A percentile compares a stretch with the other conserved stretches of the same genome.
These are phyloP conservation scores for Barnettozyma sucrosica DNA, from an alignment of 805 yeast species.

Conservation along the genomic window DNA sequence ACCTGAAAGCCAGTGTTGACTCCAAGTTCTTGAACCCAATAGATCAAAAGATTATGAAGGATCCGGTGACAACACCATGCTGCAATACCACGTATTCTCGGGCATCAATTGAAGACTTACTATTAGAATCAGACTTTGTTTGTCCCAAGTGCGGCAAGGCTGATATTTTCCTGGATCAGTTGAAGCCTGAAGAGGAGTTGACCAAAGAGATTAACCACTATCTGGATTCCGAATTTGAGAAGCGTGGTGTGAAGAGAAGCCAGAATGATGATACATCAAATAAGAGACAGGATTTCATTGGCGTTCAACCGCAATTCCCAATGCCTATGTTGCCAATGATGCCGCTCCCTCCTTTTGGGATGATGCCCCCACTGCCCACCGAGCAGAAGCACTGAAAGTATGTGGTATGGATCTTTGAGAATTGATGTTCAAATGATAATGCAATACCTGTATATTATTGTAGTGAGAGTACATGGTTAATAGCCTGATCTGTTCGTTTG, in stretches of 20 bases:
- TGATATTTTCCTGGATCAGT: constrained; percentile 71
- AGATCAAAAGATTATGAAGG: constrained; percentile 51
- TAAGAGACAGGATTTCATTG: constrained; percentile 12
- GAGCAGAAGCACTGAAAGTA: neutral
- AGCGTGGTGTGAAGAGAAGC: constrained; percentile 27
- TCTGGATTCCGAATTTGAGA: constrained; percentile 32
- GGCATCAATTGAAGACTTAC: constrained; percentile 53
- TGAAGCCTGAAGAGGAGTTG: constrained; percentile 56
- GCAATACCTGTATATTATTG: no score
- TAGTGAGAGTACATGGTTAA: no score
- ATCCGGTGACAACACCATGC: constrained; percentile 83
- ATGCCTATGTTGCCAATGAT: constrained; percentile 15
- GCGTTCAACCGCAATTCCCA: constrained; percentile 3
- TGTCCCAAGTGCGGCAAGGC: constrained; percentile 82
- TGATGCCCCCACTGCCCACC: constrained; percentile 28
- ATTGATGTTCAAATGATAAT: neutral
- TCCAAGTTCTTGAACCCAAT: constrained; percentile 66
- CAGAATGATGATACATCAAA: constrained; percentile 11
- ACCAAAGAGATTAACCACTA: constrained; percentile 49
- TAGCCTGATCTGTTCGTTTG: no score
- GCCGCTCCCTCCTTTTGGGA: constrained; percentile 27
- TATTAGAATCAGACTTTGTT: constrained; percentile 78
- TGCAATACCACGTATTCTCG: constrained; percentile 56
- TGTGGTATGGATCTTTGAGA: neutral
- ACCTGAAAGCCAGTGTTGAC: constrained; percentile 36